Evolutionary conservation across 371 early-diverging fungal genomes (phyloP).

Genomic region (Parasitella parasitica): DNA sequence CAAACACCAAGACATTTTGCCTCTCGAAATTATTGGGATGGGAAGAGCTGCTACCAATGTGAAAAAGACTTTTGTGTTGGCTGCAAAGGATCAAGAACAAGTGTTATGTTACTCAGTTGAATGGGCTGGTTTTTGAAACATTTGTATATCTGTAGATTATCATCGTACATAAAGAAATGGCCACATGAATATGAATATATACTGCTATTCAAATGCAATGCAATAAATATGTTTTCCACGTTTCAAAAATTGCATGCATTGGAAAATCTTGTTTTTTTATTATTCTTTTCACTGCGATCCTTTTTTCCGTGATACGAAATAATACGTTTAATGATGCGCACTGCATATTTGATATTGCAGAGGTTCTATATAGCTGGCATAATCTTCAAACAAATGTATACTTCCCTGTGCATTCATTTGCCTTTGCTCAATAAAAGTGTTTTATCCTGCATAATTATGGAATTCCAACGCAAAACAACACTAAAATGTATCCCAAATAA

Average conservation of each 20-base stretch:
- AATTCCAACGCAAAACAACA: too few species aligned
- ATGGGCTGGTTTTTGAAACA: conserved; percentile 49
- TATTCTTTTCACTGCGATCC: too few species aligned
- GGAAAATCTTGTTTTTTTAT: too few species aligned
- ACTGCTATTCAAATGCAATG: background rate
- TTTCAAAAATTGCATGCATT: background rate
- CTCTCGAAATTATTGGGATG: conserved; percentile 45
- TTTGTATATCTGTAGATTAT: background rate
- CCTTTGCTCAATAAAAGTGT: too few species aligned
- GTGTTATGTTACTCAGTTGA: conserved; percentile 31
- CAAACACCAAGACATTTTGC: conserved; percentile 2
- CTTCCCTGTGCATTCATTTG: too few species aligned
- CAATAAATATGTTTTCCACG: background rate
- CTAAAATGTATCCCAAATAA: too few species aligned
- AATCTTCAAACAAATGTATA: too few species aligned
- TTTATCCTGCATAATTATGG: too few species aligned
- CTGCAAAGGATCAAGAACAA: conserved; percentile 6
- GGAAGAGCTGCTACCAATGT: conserved; percentile 56
- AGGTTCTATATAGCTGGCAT: too few species aligned
- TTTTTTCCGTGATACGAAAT: too few species aligned
- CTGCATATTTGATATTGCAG: too few species aligned
- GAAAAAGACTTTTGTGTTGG: conserved; percentile 55
- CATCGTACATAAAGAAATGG: background rate
- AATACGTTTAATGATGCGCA: too few species aligned
- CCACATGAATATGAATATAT: background rate